A percentile compares a stretch with the other conserved stretches of the same genome.
These are phyloP conservation scores for Arthrobotrys entomopaga DNA, from an alignment of 2,329 filamentous ascomycete species.

Conservation along the genomic window DNA sequence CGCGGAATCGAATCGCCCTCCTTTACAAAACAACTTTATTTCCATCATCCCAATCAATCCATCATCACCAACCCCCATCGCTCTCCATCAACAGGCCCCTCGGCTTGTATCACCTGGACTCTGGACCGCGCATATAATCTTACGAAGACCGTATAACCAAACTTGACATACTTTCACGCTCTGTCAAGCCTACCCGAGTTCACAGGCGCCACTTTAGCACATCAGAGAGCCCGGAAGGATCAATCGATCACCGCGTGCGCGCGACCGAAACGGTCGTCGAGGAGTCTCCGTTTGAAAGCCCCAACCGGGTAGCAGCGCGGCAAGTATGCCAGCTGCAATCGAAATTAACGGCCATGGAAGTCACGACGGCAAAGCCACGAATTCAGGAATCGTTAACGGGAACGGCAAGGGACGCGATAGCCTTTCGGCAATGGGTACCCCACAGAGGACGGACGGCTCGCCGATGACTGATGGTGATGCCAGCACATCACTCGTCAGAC, in stretches of 20 bases:
- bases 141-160: background rate
- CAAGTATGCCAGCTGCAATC: slow-evolving; percentile 56
- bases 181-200: background rate
- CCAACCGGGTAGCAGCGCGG: slow-evolving; percentile 43
- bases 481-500: slow-evolving; percentile 29
- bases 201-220: slow-evolving; percentile 10
- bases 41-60: slow-evolving; percentile 32
- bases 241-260: slow-evolving; percentile 47
- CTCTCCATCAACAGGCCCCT: slow-evolving; percentile 24
- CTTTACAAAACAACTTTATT: slow-evolving; percentile 41
- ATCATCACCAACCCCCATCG: slow-evolving; percentile 31
- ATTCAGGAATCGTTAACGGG: slow-evolving; percentile 48
- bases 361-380: slow-evolving; percentile 50
- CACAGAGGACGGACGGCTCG: slow-evolving; percentile 39
- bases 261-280: slow-evolving; percentile 54
- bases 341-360: slow-evolving; percentile 54
- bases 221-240: slow-evolving; percentile 10
- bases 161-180: background rate
- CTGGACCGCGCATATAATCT: background rate
- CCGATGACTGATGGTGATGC: slow-evolving; percentile 50
- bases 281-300: slow-evolving; percentile 47
- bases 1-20: slow-evolving; percentile 43
- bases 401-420: slow-evolving; percentile 50
- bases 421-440: slow-evolving; percentile 41
- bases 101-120: background rate